These are phyloP conservation scores for Arachis monticola DNA, from an alignment of 331 rosid species.

Conservation along the genomic window DNA sequence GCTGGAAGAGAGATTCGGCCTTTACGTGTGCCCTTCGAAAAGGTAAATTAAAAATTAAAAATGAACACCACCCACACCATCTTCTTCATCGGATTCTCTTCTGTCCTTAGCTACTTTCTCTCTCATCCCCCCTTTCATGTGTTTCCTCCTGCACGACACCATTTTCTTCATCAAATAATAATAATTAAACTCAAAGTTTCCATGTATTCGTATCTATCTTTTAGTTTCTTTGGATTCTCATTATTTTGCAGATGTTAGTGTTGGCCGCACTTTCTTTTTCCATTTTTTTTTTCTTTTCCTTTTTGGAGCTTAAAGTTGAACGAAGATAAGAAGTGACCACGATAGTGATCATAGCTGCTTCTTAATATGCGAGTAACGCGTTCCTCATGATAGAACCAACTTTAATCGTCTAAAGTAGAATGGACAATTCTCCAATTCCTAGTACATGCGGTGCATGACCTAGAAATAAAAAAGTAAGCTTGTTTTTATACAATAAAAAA, in stretches of 20 bases:
- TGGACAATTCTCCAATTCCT: too few relatives aligned
- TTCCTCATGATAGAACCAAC: too few relatives aligned
- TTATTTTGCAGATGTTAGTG: conserved; percentile 19
- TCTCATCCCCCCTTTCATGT: conserved; percentile 18
- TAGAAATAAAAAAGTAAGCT: too few relatives aligned
- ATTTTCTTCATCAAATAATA: conserved; percentile 26
- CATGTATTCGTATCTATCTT: conserved; percentile 31
- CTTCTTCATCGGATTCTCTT: conserved; percentile 58
- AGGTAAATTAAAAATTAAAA: conserved; percentile 11
- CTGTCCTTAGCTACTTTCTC: conserved; percentile 15
- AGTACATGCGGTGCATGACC: too few relatives aligned
- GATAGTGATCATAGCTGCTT: too few relatives aligned
- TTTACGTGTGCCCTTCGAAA: conserved; percentile 33
- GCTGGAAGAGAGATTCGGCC: conserved; percentile 32
- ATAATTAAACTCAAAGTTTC: conserved; percentile 11
- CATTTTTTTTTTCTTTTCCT: not conserved
- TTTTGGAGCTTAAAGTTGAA: conserved; percentile 6
- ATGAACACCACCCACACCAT: conserved; percentile 39
- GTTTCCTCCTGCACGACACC: conserved; percentile 29
- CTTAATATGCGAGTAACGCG: too few relatives aligned
- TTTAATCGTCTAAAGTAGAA: too few relatives aligned
- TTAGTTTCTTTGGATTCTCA: conserved; percentile 46
- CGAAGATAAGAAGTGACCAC: conserved; percentile 10
- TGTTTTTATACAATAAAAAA: too few relatives aligned
- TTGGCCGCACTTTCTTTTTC: conserved; percentile 11